phyloP scores from a whole-genome alignment of 2,329 filamentous ascomycete genomes.

The Aureobasidium zeae region DNA sequence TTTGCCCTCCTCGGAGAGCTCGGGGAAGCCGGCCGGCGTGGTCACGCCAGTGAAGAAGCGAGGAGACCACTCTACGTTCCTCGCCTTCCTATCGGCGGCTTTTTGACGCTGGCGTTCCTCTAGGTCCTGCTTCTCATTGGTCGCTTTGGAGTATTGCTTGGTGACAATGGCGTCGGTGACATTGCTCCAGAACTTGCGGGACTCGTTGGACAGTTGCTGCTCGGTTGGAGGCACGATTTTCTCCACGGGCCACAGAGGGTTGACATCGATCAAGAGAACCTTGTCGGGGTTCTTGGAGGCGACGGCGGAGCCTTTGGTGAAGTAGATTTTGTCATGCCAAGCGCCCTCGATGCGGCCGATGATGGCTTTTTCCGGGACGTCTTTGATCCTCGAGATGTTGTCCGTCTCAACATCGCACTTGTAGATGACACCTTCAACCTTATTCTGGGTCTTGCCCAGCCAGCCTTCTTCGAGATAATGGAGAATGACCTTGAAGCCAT shows the following conservation, averaged over 20 bases:
- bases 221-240: conserved; percentile 73
- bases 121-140: conserved; percentile 77
- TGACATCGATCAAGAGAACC: conserved; percentile 74
- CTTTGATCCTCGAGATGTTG: conserved; percentile 66
- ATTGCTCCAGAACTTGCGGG: conserved; percentile 72
- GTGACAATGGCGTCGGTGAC: conserved; percentile 78
- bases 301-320: conserved; percentile 41
- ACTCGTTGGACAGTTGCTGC: conserved; percentile 80
- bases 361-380: conserved; percentile 77
- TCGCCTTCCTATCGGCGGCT: conserved; percentile 66
- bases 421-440: conserved; percentile 84
- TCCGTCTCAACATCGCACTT: conserved; percentile 71
- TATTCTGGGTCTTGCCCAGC: conserved; percentile 85
- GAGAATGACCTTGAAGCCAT: conserved; percentile 81
- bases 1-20: conserved; percentile 54
- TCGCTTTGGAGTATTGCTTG: conserved; percentile 79
- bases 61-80: conserved; percentile 66
- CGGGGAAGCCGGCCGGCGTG: conserved; percentile 52
- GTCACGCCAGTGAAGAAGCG: conserved; percentile 67
- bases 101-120: conserved; percentile 84
- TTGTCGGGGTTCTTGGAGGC: conserved; percentile 44
- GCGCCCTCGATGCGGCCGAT: conserved; percentile 73
- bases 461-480: conserved; percentile 93
- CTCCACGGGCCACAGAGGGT: conserved; percentile 66
- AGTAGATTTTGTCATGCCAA: conserved; percentile 68